phyloP scores from a whole-genome alignment of 305 asterid species.

The Lippia alba region DNA sequence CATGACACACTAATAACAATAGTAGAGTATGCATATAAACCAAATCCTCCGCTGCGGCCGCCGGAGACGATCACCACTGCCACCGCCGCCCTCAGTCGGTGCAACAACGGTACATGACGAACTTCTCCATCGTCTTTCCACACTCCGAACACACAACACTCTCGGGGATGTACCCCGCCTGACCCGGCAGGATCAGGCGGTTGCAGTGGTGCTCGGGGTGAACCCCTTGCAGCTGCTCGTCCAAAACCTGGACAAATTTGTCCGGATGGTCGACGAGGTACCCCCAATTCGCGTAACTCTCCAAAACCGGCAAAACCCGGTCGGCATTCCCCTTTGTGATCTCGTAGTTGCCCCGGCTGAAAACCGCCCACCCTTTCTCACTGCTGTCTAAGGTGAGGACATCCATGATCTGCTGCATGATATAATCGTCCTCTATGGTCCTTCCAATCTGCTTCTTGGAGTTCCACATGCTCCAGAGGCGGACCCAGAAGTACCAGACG shows the following conservation, averaged over 20 bases:
- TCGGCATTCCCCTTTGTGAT: slow-evolving; percentile 59
- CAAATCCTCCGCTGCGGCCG: background rate
- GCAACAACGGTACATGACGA: slow-evolving; percentile 91
- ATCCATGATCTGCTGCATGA: slow-evolving; percentile 69
- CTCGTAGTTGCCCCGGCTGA: slow-evolving; percentile 61
- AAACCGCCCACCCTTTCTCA: slow-evolving; percentile 87
- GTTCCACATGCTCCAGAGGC: slow-evolving; percentile 95
- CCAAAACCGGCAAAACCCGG: slow-evolving; percentile 46
- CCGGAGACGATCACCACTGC: background rate
- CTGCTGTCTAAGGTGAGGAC: slow-evolving; percentile 73
- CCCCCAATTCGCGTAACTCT: slow-evolving; percentile 48
- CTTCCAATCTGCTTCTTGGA: slow-evolving; percentile 72
- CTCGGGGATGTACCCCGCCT: slow-evolving; percentile 66
- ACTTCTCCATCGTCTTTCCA: slow-evolving; percentile 78
- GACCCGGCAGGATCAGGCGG: slow-evolving; percentile 71
- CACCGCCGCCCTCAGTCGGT: slow-evolving; percentile 33
- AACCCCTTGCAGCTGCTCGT: slow-evolving; percentile 44
- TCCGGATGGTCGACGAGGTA: slow-evolving; percentile 47
- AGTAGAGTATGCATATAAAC: too few species aligned
- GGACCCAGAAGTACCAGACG: slow-evolving; percentile 86
- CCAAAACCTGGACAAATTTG: slow-evolving; percentile 55
- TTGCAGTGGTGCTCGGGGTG: slow-evolving; percentile 69
- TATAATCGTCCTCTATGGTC: slow-evolving; percentile 58
- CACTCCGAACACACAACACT: slow-evolving; percentile 81
- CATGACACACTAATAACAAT: background rate